These are phyloP conservation scores for Venturia carpophila DNA, from an alignment of 2,329 filamentous ascomycete genomes.

Conservation along the genomic window DNA sequence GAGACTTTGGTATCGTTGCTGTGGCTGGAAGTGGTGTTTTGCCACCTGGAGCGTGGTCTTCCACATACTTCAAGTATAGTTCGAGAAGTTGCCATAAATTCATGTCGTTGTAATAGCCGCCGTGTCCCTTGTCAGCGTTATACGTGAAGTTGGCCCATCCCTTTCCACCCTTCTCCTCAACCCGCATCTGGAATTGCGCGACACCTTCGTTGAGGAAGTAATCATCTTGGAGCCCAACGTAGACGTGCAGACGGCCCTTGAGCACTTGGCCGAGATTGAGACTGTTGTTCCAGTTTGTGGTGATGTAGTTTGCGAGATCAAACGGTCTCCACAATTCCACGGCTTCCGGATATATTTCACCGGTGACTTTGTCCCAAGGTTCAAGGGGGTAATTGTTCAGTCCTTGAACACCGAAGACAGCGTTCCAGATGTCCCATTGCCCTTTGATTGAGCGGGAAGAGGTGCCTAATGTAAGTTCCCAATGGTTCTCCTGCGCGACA, in stretches of 20 bases:
- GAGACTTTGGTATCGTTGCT: conserved; percentile 22
- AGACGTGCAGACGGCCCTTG: conserved; percentile 28
- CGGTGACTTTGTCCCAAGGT: conserved; percentile 35
- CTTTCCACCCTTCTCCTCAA: conserved; percentile 28
- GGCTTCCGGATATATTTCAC: conserved; percentile 32
- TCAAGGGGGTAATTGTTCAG: conserved; percentile 33
- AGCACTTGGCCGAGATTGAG: conserved; percentile 30
- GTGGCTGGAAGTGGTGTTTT: conserved; percentile 25
- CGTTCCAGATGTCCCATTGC: conserved; percentile 35
- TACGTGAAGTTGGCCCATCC: conserved; percentile 34
- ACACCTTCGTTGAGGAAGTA: conserved; percentile 35
- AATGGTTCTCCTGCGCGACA: conserved; percentile 31
- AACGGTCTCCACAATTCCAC: conserved; percentile 33
- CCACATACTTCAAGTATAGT: conserved; percentile 27
- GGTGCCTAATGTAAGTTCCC: conserved; percentile 33
- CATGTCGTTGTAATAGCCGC: conserved; percentile 29
- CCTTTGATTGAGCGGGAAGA: conserved; percentile 26
- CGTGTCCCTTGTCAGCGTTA: conserved; percentile 27
- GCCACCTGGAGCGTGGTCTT: conserved; percentile 29
- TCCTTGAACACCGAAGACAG: conserved; percentile 32
- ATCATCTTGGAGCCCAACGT: conserved; percentile 31
- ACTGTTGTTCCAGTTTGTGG: conserved; percentile 28
- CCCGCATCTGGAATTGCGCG: conserved; percentile 28
- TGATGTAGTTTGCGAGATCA: conserved; percentile 30
- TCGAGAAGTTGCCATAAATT: conserved; percentile 31